Percentiles rank a stretch among this genome's conserved stretches.
phyloP scores from a whole-genome alignment of 768 basidiomycete genomes.

The Cystofilobasidium macerans region DNA sequence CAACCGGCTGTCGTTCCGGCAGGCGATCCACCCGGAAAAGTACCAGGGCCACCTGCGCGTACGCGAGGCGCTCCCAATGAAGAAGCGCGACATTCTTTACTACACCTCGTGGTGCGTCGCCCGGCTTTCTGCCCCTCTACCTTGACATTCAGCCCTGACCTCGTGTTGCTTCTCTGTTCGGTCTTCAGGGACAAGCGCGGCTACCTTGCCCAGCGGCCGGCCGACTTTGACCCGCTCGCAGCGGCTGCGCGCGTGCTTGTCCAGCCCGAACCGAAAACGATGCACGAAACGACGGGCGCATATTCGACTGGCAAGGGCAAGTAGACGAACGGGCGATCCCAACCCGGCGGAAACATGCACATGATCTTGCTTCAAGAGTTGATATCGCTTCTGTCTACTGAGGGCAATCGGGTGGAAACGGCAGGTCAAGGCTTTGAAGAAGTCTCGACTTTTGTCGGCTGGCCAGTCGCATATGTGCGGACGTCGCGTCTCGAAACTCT shows the following conservation, averaged over 20 bases:
- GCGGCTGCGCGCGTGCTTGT: background rate
- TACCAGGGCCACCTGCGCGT: slow-evolving; percentile 29
- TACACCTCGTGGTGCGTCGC: slow-evolving; percentile 30
- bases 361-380: no score
- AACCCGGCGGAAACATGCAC: no score
- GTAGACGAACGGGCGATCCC: no score
- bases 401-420: no score
- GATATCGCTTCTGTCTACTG: no score
- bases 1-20: slow-evolving; percentile 70
- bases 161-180: background rate
- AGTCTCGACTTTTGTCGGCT: no score
- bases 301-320: background rate
- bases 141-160: background rate
- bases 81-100: slow-evolving; percentile 32
- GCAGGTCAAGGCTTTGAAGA: no score
- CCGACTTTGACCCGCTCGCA: background rate
- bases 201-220: slow-evolving; percentile 20
- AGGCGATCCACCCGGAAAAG: slow-evolving; percentile 37
- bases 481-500: no score
- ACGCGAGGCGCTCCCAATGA: slow-evolving; percentile 30
- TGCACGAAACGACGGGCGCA: background rate
- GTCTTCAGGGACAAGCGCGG: slow-evolving; percentile 23
- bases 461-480: no score
- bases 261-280: background rate
- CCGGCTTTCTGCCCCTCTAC: no score